phyloP scores from a whole-genome alignment of 2,329 filamentous ascomycete species.

The Xylaria sp. region DNA sequence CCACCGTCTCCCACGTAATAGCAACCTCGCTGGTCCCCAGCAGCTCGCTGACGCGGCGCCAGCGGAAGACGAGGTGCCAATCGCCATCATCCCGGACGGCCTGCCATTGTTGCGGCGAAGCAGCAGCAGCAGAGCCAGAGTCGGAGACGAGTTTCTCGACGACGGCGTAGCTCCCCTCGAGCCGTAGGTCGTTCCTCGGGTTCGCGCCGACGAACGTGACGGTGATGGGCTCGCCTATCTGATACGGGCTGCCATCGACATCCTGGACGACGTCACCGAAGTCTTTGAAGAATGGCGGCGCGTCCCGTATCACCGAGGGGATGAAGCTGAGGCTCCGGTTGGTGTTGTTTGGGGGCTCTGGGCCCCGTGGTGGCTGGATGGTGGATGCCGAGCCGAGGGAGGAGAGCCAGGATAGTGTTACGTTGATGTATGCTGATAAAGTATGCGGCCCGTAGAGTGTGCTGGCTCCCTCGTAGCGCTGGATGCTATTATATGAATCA shows the following conservation, averaged over 20 bases:
- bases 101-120: conserved; percentile 63
- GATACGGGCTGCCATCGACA: conserved; percentile 60
- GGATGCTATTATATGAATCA: conserved; percentile 64
- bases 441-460: conserved; percentile 88
- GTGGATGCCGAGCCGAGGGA: conserved; percentile 66
- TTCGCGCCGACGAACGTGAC: conserved; percentile 86
- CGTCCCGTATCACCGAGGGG: conserved; percentile 79
- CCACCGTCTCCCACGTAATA: conserved; percentile 79
- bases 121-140: too few relatives aligned
- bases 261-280: conserved; percentile 76
- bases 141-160: conserved; percentile 68
- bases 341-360: conserved; percentile 80
- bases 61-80: conserved; percentile 84
- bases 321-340: conserved; percentile 82
- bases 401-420: conserved; percentile 76
- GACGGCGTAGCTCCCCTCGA: conserved; percentile 80
- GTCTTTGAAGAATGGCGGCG: conserved; percentile 68
- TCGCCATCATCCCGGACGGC: conserved; percentile 79
- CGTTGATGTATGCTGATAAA: conserved; percentile 86
- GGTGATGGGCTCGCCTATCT: conserved; percentile 67
- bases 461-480: conserved; percentile 91
- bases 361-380: conserved; percentile 58
- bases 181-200: conserved; percentile 83
- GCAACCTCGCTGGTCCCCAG: conserved; percentile 80
- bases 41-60: conserved; percentile 77